Percentiles rank a stretch among this genome's conserved stretches.
These are phyloP conservation scores for Vigna radiata DNA, from an alignment of 306 rosid species.

Conservation along the genomic window DNA sequence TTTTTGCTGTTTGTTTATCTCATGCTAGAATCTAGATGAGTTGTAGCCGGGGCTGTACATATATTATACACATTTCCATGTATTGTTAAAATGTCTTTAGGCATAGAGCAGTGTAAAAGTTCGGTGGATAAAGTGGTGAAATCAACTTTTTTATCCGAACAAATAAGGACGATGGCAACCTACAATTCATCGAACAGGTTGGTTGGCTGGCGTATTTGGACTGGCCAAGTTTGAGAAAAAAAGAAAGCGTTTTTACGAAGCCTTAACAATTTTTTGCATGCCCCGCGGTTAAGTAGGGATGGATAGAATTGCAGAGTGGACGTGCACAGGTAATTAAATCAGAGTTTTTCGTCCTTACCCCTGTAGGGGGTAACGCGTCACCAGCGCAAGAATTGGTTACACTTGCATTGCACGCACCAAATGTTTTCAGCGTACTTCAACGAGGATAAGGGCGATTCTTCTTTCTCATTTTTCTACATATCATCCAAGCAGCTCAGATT, in stretches of 20 bases:
- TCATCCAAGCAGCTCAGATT: conserved; percentile 5
- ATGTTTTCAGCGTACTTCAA: conserved; percentile 11
- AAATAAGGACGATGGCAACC: conserved; percentile 46
- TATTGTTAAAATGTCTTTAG: conserved; percentile 51
- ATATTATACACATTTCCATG: conserved; percentile 43
- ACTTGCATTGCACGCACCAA: neutral
- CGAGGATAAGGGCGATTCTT: neutral
- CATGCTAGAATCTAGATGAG: conserved; percentile 40
- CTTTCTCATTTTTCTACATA: conserved; percentile 13
- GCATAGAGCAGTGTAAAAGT: conserved; percentile 41
- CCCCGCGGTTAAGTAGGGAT: conserved; percentile 10
- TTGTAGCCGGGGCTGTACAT: conserved; percentile 53
- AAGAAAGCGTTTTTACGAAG: conserved; percentile 5
- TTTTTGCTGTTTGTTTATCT: conserved; percentile 27
- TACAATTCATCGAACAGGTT: conserved; percentile 27
- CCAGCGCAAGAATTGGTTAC: conserved; percentile 12
- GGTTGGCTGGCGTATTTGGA: conserved; percentile 32
- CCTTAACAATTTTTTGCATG: neutral
- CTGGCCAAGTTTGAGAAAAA: conserved; percentile 33
- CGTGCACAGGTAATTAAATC: neutral
- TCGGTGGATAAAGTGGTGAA: conserved; percentile 42
- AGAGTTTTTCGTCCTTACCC: neutral
- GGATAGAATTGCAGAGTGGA: conserved; percentile 32
- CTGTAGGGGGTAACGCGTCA: neutral
- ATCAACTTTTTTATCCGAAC: conserved; percentile 44